A percentile compares a stretch with the other conserved stretches of the same genome.
Evolutionary conservation across 305 asterid species (phyloP).

Genomic region (Coffea humblotiana): DNA sequence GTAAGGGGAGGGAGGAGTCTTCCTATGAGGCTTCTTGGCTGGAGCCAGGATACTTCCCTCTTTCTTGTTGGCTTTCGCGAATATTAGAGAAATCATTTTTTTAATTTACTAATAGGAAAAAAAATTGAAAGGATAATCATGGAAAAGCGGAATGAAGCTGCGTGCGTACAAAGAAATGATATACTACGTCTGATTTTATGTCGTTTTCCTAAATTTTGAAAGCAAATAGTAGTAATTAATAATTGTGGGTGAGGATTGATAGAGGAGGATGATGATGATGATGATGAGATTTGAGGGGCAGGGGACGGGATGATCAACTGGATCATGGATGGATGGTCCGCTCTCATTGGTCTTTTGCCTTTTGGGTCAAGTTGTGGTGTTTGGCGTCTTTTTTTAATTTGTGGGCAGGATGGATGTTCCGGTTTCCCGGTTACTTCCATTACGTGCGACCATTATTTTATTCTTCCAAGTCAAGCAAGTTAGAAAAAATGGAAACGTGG

Average conservation of each 20-base stretch:
- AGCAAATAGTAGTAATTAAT: no score
- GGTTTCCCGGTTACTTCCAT: slow-evolving; percentile 18
- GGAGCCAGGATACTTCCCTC: not conserved
- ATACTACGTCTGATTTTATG: not conserved
- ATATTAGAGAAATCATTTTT: no score
- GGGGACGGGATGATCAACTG: no score
- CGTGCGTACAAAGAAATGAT: slow-evolving; percentile 9
- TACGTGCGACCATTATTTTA: not conserved
- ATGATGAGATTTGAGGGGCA: no score
- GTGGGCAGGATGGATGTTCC: not conserved
- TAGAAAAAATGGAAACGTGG: not conserved
- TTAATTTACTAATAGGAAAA: no score
- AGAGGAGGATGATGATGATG: no score
- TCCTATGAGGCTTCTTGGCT: slow-evolving; percentile 9
- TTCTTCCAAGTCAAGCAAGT: slow-evolving; percentile 5
- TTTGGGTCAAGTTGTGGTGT: no score
- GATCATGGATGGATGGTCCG: no score
- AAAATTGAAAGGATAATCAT: not conserved
- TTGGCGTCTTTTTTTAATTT: no score
- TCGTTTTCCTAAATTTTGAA: not conserved
- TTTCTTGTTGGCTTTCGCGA: not conserved
- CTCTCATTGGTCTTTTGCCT: no score
- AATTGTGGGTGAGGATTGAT: no score
- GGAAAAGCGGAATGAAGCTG: not conserved
- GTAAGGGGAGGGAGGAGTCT: not conserved